Conservation (phyloP, 352 stramenopile species). For the Thraustotheca clavata region DNA sequence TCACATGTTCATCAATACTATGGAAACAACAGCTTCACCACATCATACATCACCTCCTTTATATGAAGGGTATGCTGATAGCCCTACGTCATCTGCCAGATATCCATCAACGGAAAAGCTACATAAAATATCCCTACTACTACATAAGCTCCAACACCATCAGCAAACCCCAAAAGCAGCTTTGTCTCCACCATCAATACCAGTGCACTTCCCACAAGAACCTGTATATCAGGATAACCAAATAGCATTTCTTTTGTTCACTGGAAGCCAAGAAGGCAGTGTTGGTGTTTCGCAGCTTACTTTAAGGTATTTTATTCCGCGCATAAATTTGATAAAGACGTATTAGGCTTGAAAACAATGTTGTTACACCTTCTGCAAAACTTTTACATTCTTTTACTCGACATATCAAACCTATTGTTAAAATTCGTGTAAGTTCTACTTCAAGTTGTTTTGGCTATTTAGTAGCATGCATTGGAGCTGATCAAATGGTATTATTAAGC, state of each 20-base stretch:
- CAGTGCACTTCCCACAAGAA: not conserved
- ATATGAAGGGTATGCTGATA: slow-evolving; percentile 21
- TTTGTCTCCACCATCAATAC: not conserved
- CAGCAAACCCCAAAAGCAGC: not conserved
- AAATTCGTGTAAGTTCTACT: not conserved
- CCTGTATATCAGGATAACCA: not conserved
- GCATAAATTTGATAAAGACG: not conserved
- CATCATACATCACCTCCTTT: not conserved
- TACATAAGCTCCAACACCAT: slow-evolving; percentile 19
- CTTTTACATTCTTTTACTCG: slow-evolving; percentile 4
- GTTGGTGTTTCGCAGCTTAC: slow-evolving; percentile 2
- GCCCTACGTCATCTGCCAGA: not conserved
- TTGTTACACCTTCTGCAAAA: not conserved
- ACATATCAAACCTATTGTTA: not conserved
- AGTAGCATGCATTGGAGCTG: slow-evolving; percentile 2
- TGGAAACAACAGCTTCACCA: not conserved
- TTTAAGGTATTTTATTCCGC: not conserved
- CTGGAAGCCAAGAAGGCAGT: not conserved
- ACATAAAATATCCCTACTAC: slow-evolving; percentile 2
- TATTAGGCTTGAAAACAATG: not conserved
- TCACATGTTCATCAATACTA: not conserved
- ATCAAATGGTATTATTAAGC: not conserved
- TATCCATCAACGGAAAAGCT: slow-evolving; percentile 10
- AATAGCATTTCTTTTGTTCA: slow-evolving; percentile 4
- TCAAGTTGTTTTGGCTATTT: not conserved